Evolutionary conservation across 169 alveolate species (phyloP), one percentile per base, ranked within the genome.

Genomic region (Nephromyces sp.): DNA sequence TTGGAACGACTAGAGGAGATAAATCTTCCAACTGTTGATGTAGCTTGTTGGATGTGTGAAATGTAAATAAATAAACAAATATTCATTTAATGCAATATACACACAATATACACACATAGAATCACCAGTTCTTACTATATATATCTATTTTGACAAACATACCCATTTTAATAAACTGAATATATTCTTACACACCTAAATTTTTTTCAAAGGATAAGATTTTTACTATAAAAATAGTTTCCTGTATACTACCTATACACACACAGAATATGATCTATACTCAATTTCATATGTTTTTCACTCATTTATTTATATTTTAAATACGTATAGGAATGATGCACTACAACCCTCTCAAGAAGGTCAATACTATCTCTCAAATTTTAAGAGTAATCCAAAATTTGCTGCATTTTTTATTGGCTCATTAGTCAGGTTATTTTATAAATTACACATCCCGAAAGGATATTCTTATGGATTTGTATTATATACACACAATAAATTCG

Each of bases 1-100:
- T 82, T 79, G 57, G 84, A 85, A 66, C 78, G 94, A 76, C 77
- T 91, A 69, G 93, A 87, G 70, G 86, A 83, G 77, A 74, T 89
- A 22, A 87, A 86, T 72, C 94, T 89, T 66, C 94, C 89, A 77
- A 87, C 86, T 3, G 90, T 91, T 35, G 82, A 82, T 52, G 88
- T 91, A 70, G 77, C 85, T 21, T 94, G 89, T 68, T 77, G 87
- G 24, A 74, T 91, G 8, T 89, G 94, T 43, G 84, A 91, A 69
- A 83, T 91, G 89, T 83, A 85, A 64, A 62, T 8, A 62, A 43
- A 43, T 15, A 43, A 43, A 43, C 15, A 43, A 15, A 15, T 15
- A 43, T n/a, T 43, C n/a, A 43, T n/a, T 3, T 34, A 22, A 22
- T 32, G 27, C 4, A n/a, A n/a, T n/a, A n/a, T n/a, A n/a, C n/a